These are phyloP conservation scores for Colletotrichum echinochloae DNA, from an alignment of 2,329 filamentous ascomycete genomes.

Conservation along the genomic window DNA sequence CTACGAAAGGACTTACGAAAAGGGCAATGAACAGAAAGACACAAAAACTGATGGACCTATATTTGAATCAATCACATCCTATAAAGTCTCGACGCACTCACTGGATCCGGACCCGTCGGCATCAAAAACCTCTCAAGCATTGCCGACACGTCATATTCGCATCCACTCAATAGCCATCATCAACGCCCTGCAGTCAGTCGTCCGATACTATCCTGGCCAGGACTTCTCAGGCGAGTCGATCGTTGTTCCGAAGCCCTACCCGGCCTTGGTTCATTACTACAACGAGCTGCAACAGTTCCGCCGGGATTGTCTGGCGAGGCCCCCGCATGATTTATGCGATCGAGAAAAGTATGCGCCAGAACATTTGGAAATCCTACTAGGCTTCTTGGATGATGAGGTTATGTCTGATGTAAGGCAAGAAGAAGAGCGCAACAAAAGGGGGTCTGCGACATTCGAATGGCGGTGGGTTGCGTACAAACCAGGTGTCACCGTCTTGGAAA, in stretches of 20 bases:
- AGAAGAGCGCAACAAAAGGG: constrained; percentile 40
- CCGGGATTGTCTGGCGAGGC: neutral
- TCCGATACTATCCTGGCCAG: constrained; percentile 40
- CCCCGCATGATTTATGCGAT: constrained; percentile 28
- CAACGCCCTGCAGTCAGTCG: constrained; percentile 41
- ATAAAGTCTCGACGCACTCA: neutral
- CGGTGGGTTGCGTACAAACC: constrained; percentile 42
- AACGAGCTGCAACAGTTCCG: neutral
- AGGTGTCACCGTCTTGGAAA: constrained; percentile 5
- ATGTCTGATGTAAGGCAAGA: constrained; percentile 44
- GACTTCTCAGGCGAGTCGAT: constrained; percentile 29
- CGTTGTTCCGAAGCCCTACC: constrained; percentile 22
- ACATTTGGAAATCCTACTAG: constrained; percentile 40
- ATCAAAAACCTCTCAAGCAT: neutral
- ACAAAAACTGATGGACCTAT: neutral
- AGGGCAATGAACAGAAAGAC: neutral
- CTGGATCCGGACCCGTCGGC: neutral
- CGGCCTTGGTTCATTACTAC: constrained; percentile 24
- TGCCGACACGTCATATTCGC: constrained; percentile 15
- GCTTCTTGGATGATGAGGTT: constrained; percentile 43
- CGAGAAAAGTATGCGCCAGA: constrained; percentile 34
- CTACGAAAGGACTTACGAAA: neutral
- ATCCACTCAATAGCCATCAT: constrained; percentile 39
- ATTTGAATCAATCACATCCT: constrained; percentile 5
- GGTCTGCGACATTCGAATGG: constrained; percentile 41